Conservation (phyloP, 2,329 filamentous ascomycete species). For the Corinectria fuckeliana region DNA sequence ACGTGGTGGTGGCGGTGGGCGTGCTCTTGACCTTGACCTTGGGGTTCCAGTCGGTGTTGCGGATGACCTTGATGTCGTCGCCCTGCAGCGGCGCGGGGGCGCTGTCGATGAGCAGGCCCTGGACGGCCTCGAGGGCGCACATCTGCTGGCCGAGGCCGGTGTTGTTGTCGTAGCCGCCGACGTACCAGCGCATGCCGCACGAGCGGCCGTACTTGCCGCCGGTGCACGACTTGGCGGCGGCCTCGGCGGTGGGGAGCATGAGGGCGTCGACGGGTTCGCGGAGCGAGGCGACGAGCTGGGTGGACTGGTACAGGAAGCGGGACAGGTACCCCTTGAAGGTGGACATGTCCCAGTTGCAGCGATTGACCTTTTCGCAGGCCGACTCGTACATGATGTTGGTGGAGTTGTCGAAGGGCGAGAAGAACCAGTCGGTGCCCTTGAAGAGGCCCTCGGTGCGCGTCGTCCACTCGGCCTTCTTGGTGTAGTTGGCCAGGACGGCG, state of each 20-base stretch:
- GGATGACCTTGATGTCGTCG: slow-evolving; percentile 55
- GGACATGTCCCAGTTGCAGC: slow-evolving; percentile 68
- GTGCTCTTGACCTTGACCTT: slow-evolving; percentile 23
- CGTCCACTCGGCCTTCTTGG: slow-evolving; percentile 59
- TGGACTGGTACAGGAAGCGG: slow-evolving; percentile 67
- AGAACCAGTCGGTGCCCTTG: slow-evolving; percentile 59
- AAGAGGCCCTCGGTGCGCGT: slow-evolving; percentile 60
- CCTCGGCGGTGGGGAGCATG: slow-evolving; percentile 59
- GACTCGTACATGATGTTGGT: slow-evolving; percentile 70
- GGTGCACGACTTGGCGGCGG: slow-evolving; percentile 63
- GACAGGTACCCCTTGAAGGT: slow-evolving; percentile 73
- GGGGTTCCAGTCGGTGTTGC: slow-evolving; percentile 35
- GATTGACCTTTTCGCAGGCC: slow-evolving; percentile 65
- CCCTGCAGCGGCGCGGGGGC: slow-evolving; percentile 54
- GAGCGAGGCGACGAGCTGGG: slow-evolving; percentile 63
- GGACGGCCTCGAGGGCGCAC: slow-evolving; percentile 68
- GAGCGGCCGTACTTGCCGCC: slow-evolving; percentile 58
- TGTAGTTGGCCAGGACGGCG: slow-evolving; percentile 68
- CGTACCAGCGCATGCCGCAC: slow-evolving; percentile 70
- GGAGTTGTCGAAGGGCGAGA: slow-evolving; percentile 57
- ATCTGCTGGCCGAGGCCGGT: slow-evolving; percentile 68
- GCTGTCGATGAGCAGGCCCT: slow-evolving; percentile 59
- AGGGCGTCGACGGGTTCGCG: slow-evolving; percentile 53
- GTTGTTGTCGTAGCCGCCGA: slow-evolving; percentile 60
- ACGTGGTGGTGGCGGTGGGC: slow-evolving; percentile 1